These are phyloP conservation scores for Tylopilus intermedius DNA, from an alignment of 768 basidiomycete species.

Conservation along the genomic window DNA sequence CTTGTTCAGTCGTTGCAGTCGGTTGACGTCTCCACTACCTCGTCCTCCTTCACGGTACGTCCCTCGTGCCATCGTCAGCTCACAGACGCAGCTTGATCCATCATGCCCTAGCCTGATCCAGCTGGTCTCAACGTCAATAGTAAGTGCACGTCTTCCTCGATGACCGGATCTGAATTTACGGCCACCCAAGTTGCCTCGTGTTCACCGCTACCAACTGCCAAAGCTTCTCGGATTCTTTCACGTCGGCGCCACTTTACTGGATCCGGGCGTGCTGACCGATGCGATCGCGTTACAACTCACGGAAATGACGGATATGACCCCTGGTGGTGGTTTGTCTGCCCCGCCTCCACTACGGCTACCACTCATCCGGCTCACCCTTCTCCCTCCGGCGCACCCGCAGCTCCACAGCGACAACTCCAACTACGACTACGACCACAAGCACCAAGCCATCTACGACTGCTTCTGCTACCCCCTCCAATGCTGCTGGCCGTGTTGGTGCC, in stretches of 20 bases:
- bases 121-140: slow-evolving; percentile 57
- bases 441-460: no score
- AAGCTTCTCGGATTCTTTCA: no score
- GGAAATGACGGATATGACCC: slow-evolving; percentile 52
- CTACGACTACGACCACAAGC: no score
- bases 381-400: background rate
- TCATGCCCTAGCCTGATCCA: slow-evolving; percentile 44
- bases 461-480: no score
- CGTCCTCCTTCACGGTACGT: no score
- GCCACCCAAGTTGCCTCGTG: slow-evolving; percentile 49
- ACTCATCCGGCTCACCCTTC: slow-evolving; percentile 6
- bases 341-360: background rate
- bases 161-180: no score
- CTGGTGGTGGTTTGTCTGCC: slow-evolving; percentile 21
- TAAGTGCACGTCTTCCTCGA: slow-evolving; percentile 28
- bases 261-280: slow-evolving; percentile 1
- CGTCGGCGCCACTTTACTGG: background rate
- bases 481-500: no score
- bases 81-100: background rate
- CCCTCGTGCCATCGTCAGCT: no score
- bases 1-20: no score
- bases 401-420: background rate
- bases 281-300: slow-evolving; percentile 37
- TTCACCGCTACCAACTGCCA: slow-evolving; percentile 38
- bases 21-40: no score